Conservation (phyloP, 805 yeast species). For the Metschnikowia orientalis region DNA sequence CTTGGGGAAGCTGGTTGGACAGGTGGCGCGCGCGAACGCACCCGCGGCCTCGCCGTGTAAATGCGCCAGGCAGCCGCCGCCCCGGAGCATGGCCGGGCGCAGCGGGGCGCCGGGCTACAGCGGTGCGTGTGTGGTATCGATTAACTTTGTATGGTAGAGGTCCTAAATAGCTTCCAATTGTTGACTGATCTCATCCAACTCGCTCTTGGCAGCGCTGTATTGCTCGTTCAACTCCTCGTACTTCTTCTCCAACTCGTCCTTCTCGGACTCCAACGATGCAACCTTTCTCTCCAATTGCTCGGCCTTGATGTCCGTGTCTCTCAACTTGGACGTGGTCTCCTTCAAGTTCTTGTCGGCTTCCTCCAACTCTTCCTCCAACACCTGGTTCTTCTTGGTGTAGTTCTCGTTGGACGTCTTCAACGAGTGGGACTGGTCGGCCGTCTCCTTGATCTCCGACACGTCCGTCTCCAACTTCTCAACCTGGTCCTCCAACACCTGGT, state of each 20-base stretch:
- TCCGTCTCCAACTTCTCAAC: slow-evolving; percentile 75
- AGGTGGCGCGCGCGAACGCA: too few relatives aligned
- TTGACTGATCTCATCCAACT: slow-evolving; percentile 93
- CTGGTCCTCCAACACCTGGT: slow-evolving; percentile 78
- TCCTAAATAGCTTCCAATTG: slow-evolving; percentile 76
- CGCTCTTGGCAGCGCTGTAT: slow-evolving; percentile 81
- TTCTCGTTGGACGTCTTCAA: slow-evolving; percentile 87
- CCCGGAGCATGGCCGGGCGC: too few relatives aligned
- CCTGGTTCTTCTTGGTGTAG: slow-evolving; percentile 82
- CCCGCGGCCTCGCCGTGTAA: too few relatives aligned
- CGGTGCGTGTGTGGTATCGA: too few relatives aligned
- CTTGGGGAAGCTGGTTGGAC: too few relatives aligned
- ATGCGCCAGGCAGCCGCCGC: too few relatives aligned
- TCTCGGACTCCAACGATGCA: slow-evolving; percentile 85
- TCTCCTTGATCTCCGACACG: slow-evolving; percentile 71
- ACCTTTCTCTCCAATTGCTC: slow-evolving; percentile 96
- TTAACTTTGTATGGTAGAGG: slow-evolving; percentile 4
- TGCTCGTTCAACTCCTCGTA: slow-evolving; percentile 82
- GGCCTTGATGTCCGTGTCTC: slow-evolving; percentile 93
- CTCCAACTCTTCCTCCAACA: slow-evolving; percentile 88
- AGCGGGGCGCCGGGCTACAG: too few relatives aligned
- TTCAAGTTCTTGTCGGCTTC: slow-evolving; percentile 84
- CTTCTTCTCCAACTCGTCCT: slow-evolving; percentile 80
- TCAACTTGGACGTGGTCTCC: slow-evolving; percentile 88
- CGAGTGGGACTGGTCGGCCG: slow-evolving; percentile 86